A percentile compares a stretch with the other conserved stretches of the same genome.
Conservation (phyloP, 192 early-diverging fungal genomes). For the Coemansia pectinata region DNA sequence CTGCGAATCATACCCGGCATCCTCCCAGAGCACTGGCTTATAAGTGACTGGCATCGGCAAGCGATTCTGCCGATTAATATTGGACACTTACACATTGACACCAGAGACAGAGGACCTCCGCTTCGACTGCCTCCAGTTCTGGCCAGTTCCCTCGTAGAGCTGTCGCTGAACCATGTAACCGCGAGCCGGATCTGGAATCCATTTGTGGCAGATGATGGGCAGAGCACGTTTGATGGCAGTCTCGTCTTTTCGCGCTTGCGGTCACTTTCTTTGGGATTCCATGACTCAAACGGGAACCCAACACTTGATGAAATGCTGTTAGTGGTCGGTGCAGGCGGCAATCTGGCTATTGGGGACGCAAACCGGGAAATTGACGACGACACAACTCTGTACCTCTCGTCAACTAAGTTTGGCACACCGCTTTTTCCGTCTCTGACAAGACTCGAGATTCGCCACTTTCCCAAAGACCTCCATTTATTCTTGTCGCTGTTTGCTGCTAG, state of each 20-base stretch:
- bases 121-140: background rate
- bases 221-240: background rate
- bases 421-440: background rate
- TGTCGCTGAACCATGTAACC: background rate
- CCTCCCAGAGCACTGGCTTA: background rate
- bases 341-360: background rate
- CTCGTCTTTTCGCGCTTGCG: background rate
- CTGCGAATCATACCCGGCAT: background rate
- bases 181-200: background rate
- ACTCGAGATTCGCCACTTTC: background rate
- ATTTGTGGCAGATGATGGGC: background rate
- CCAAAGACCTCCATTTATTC: background rate
- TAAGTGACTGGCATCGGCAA: background rate
- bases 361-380: background rate
- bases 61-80: background rate
- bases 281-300: background rate
- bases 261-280: background rate
- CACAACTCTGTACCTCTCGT: background rate
- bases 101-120: background rate
- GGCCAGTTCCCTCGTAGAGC: background rate
- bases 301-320: too few species aligned
- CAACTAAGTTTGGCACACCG: background rate
- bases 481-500: background rate
- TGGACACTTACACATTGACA: background rate
- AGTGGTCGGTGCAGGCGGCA: too few species aligned